These are phyloP conservation scores for Chrysochromulina parva DNA, from an alignment of 78 protist species.

Conservation along the genomic window DNA sequence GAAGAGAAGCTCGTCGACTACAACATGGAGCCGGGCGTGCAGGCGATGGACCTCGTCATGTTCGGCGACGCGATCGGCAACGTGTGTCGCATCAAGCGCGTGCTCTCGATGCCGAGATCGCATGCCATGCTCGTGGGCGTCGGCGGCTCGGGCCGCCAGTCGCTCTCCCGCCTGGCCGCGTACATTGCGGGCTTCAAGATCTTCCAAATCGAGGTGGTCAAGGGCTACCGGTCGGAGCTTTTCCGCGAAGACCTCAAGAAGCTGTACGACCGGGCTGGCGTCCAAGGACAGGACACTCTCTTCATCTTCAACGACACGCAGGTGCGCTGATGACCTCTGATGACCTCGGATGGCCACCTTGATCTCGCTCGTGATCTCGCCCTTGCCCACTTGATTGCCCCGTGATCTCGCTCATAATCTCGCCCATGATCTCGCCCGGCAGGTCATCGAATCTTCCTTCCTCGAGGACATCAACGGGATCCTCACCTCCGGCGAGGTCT, in stretches of 20 bases:
- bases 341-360: too few species aligned
- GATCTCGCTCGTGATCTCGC: too few species aligned
- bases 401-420: too few species aligned
- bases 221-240: constrained; percentile 51
- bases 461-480: constrained; percentile 83
- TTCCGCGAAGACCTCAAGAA: constrained; percentile 71
- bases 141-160: constrained; percentile 74
- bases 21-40: constrained; percentile 59
- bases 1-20: constrained; percentile 69
- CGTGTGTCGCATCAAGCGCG: constrained; percentile 68
- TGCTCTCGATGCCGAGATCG: constrained; percentile 66
- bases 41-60: constrained; percentile 67
- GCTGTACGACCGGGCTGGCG: constrained; percentile 64
- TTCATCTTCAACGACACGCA: constrained; percentile 69
- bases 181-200: neutral
- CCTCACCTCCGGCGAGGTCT: constrained; percentile 84
- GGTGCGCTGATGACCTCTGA: too few species aligned
- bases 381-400: too few species aligned
- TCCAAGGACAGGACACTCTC: constrained; percentile 47
- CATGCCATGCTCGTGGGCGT: constrained; percentile 72
- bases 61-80: constrained; percentile 79
- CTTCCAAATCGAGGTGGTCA: constrained; percentile 56
- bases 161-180: constrained; percentile 66
- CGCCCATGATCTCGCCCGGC: too few species aligned
- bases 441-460: constrained; percentile 67